Evolutionary conservation across 176 grass and related monocot genomes (phyloP).

Genomic region (Stipa capillata): DNA sequence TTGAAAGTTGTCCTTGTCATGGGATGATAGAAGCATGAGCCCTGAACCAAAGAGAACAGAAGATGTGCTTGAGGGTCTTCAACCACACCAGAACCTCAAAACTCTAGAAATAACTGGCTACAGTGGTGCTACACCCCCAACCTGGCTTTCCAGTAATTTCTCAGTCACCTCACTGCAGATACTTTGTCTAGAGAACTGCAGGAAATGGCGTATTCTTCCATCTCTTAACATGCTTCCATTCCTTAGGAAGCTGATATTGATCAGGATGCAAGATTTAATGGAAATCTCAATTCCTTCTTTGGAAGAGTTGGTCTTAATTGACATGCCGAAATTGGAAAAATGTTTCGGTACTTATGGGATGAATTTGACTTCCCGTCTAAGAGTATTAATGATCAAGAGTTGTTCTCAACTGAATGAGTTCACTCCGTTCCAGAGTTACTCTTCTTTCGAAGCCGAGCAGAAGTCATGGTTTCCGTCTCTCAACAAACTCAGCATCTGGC

Average conservation of each 20-base stretch:
- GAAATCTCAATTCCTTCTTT: constrained; percentile 27
- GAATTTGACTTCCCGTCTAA: not conserved
- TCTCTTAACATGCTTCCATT: not conserved
- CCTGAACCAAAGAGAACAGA: not conserved
- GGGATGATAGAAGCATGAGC: not conserved
- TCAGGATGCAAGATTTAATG: not conserved
- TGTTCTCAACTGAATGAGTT: constrained; percentile 13
- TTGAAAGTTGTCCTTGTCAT: not conserved
- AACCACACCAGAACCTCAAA: constrained; percentile 20
- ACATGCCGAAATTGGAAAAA: constrained; percentile 20
- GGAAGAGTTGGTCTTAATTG: not conserved
- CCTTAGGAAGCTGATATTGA: constrained; percentile 1
- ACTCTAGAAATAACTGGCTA: constrained; percentile 16
- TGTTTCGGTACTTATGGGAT: not conserved
- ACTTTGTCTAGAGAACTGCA: constrained; percentile 11
- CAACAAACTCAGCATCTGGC: constrained; percentile 1
- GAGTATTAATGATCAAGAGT: not conserved
- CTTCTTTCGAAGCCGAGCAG: not conserved
- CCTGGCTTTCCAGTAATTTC: not conserved
- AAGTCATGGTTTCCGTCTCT: constrained; percentile 15
- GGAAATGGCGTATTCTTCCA: not conserved
- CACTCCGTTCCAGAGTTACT: not conserved
- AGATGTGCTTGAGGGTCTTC: constrained; percentile 29
- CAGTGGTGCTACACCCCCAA: not conserved
- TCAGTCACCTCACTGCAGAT: not conserved